These are phyloP conservation scores for Alternaria tenuissima DNA, from an alignment of 2,329 filamentous ascomycete species.

Conservation along the genomic window DNA sequence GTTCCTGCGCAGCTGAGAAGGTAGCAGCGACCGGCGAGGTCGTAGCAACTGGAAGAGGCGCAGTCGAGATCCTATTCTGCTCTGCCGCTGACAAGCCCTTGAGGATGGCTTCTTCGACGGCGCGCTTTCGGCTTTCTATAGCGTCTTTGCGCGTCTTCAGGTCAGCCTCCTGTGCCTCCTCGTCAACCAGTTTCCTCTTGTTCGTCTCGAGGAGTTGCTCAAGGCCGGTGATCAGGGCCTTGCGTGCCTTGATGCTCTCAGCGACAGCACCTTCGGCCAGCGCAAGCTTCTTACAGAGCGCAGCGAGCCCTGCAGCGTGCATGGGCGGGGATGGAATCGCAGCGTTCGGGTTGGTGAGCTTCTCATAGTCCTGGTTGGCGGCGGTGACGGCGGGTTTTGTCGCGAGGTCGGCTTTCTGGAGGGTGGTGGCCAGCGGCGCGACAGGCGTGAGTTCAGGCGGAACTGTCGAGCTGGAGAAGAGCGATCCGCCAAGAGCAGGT, in stretches of 20 bases:
- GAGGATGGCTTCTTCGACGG: constrained; percentile 93
- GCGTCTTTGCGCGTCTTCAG: constrained; percentile 72
- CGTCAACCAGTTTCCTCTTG: constrained; percentile 71
- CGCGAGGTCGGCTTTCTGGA: constrained; percentile 75
- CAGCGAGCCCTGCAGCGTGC: constrained; percentile 86
- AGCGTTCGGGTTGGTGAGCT: constrained; percentile 75
- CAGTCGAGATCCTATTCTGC: constrained; percentile 57
- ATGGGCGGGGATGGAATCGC: constrained; percentile 83
- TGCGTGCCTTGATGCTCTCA: constrained; percentile 86
- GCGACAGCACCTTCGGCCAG: constrained; percentile 88
- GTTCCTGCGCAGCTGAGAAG: constrained; percentile 59
- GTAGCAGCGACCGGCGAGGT: constrained; percentile 26
- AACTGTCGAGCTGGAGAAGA: constrained; percentile 70
- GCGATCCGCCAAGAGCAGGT: constrained; percentile 70
- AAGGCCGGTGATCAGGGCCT: constrained; percentile 77
- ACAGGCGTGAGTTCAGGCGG: constrained; percentile 81
- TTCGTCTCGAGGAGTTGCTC: constrained; percentile 83
- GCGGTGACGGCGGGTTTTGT: constrained; percentile 72
- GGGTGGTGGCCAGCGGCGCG: constrained; percentile 74
- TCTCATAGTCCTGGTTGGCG: constrained; percentile 84
- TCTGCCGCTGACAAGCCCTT: constrained; percentile 74
- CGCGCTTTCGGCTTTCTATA: constrained; percentile 82
- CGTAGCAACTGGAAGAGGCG: constrained; percentile 37
- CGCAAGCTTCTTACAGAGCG: constrained; percentile 87
- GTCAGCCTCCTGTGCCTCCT: constrained; percentile 71